Evolutionary conservation across 1,139 yeast species (phyloP).

Genomic region (Pichiaceae sp.): DNA sequence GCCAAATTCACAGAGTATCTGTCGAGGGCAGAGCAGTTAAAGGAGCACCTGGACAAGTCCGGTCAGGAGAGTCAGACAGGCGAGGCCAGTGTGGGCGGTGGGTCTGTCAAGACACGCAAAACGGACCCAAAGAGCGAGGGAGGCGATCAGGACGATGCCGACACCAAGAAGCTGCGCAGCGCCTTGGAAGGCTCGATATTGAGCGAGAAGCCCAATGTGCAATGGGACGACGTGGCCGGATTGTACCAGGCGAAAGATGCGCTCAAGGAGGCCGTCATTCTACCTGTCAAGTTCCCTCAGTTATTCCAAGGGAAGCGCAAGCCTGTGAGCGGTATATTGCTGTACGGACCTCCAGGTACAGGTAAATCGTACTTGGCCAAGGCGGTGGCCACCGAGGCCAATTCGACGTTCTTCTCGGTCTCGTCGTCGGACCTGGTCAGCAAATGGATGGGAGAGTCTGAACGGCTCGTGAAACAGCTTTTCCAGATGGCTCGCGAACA

Average conservation of each 20-base stretch:
- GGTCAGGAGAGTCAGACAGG: slow-evolving; percentile 37
- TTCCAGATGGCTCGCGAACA: slow-evolving; percentile 95
- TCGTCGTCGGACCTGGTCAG: slow-evolving; percentile 91
- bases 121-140: slow-evolving; percentile 18
- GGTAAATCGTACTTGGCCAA: slow-evolving; percentile 96
- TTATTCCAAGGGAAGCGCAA: slow-evolving; percentile 88
- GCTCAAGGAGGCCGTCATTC: slow-evolving; percentile 90
- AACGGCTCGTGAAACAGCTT: slow-evolving; percentile 86
- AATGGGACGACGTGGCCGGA: slow-evolving; percentile 96
- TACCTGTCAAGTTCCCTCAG: slow-evolving; percentile 93
- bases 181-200: slow-evolving; percentile 91
- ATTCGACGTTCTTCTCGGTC: slow-evolving; percentile 91
- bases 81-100: slow-evolving; percentile 43
- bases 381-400: slow-evolving; percentile 98
- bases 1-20: slow-evolving; percentile 87
- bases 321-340: slow-evolving; percentile 84
- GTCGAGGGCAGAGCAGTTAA: slow-evolving; percentile 88
- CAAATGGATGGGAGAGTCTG: slow-evolving; percentile 99
- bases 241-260: slow-evolving; percentile 94
- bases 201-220: slow-evolving; percentile 86
- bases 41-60: slow-evolving; percentile 75
- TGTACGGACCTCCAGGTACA: slow-evolving; percentile 98
- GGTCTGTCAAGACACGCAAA: slow-evolving; percentile 53
- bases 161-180: slow-evolving; percentile 79
- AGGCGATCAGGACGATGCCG: slow-evolving; percentile 52